Evolutionary conservation across 2,329 filamentous ascomycete species (phyloP), one percentile per base, ranked within the genome.

Genomic region (Herpotrichia juniperi): DNA sequence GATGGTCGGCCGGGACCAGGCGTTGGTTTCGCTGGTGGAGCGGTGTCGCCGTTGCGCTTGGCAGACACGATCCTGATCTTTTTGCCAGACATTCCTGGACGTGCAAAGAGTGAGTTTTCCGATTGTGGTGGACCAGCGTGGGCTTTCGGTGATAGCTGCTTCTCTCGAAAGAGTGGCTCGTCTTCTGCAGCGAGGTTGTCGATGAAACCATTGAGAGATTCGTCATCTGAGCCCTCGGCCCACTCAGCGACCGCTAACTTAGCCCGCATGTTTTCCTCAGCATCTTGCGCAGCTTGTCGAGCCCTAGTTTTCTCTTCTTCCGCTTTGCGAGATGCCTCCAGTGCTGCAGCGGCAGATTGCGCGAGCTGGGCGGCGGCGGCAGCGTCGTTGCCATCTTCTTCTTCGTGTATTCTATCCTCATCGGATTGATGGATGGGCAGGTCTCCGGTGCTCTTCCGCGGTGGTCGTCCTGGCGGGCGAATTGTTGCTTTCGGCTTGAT

Each of bases 41-140:
- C 37, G 30, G 32, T 22, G 1, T 50, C 53, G 14, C 50, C 43
- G 11, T 59, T 61, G 21, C 56, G 59, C 46, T 64, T 69, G 1
- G 63, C 50, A 32, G 58, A 58, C 1, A 72, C 63, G 19, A 73
- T 67, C 47, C 71, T 74, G 52, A 73, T 68, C 42, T 72, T 73
- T 57, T 68, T 72, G n/a, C 71, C 62, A 3, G 54, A 52, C 61
- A 67, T 67, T 5, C 62, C 62, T 19, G 63, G 61, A 2, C 61
- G 60, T 3, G 60, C 54, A 48, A 72, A 52, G 12, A 73, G 61
- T 1, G 72, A 69, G 31, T 67, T 67, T 1, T 54, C 56, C 1
- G 64, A 48, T 47, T 55, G 57, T 11, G 61, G 61, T n/a, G 58
- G 58, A 1, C 56, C 60, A 14, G 42, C 52, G 14, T 44, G 57